Conservation (phyloP, 176 grass and related monocot genomes). For the Phoenix dactylifera region DNA sequence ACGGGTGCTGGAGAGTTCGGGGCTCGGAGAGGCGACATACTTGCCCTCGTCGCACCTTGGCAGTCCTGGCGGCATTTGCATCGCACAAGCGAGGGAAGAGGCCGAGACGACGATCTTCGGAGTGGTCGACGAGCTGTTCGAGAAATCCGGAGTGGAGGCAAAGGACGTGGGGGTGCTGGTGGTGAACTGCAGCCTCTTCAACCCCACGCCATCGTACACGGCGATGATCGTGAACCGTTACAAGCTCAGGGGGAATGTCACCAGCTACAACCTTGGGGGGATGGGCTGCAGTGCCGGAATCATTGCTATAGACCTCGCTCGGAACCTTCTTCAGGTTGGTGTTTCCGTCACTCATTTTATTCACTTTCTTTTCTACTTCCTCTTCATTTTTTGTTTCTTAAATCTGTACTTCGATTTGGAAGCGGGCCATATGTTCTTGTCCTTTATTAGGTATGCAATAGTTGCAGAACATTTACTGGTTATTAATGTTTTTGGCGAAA, state of each 20-base stretch:
- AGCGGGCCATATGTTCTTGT: no score
- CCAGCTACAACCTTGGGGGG: slow-evolving; percentile 7
- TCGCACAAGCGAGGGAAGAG: slow-evolving; percentile 2
- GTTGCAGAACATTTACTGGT: no score
- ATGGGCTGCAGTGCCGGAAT: slow-evolving; percentile 11
- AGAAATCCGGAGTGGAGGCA: not conserved
- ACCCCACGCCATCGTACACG: not conserved
- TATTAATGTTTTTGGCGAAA: no score
- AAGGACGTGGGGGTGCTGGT: slow-evolving; percentile 3
- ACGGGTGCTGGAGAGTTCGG: slow-evolving; percentile 7
- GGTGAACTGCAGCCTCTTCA: slow-evolving; percentile 13
- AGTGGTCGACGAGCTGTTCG: slow-evolving; percentile 4
- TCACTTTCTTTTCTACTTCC: no score
- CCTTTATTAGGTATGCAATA: no score
- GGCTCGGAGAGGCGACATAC: slow-evolving; percentile 7
- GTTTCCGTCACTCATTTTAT: no score
- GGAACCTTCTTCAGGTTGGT: slow-evolving; percentile 10
- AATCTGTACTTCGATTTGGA: no score
- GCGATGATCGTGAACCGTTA: slow-evolving; percentile 16
- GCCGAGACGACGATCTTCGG: slow-evolving; percentile 7
- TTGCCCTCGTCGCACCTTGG: slow-evolving; percentile 2
- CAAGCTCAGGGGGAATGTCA: slow-evolving; percentile 3
- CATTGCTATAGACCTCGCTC: slow-evolving; percentile 9
- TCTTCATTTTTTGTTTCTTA: no score
- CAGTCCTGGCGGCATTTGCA: not conserved